Conservation (phyloP, 495 filamentous ascomycete species). For the Letharia columbiana region DNA sequence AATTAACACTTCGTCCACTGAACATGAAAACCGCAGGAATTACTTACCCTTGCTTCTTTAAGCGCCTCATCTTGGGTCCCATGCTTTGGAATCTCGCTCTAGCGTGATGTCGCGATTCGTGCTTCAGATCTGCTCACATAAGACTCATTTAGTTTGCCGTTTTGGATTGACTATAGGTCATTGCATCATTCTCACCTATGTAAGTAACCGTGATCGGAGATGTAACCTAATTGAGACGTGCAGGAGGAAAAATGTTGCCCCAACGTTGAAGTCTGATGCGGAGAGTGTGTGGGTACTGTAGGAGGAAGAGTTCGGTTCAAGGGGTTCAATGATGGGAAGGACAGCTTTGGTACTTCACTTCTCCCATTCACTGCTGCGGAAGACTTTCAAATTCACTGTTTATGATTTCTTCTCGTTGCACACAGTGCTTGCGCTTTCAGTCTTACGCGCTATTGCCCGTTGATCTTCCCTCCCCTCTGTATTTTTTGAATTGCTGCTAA, state of each 20-base stretch:
- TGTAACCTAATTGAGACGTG: neutral
- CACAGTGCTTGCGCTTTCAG: neutral
- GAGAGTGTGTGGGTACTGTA: neutral
- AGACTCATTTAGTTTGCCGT: neutral
- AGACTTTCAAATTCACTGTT: neutral
- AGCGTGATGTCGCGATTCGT: neutral
- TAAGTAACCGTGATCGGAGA: neutral
- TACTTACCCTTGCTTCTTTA: neutral
- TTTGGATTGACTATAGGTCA: neutral
- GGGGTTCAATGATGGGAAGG: neutral
- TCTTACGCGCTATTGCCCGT: neutral
- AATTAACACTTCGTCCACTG: neutral
- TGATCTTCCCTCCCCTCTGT: neutral
- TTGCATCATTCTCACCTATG: neutral
- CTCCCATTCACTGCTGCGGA: neutral
- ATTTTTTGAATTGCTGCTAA: neutral
- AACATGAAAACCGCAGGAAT: too few relatives aligned
- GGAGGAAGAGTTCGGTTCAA: neutral
- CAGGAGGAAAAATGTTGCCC: neutral
- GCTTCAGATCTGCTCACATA: neutral
- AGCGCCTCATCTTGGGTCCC: neutral
- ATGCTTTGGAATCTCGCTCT: neutral
- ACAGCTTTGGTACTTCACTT: neutral
- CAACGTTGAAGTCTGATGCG: neutral
- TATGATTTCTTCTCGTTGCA: neutral